phyloP scores from a whole-genome alignment of 2,329 filamentous ascomycete species.

The Alternaria incomplexa region DNA sequence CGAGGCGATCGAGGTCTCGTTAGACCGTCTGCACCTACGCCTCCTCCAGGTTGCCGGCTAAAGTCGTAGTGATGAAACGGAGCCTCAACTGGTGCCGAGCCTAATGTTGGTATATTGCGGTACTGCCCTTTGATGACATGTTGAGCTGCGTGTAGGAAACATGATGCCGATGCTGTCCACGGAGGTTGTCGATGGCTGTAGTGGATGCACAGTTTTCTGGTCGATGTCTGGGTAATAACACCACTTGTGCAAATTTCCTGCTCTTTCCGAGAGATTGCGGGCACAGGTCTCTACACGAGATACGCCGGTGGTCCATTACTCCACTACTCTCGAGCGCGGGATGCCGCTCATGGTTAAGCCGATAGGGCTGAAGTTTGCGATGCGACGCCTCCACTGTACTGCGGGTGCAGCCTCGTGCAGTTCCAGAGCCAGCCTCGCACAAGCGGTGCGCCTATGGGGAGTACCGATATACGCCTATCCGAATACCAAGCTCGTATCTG shows the following conservation, averaged over 20 bases:
- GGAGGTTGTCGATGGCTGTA: background rate
- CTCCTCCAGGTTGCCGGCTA: conserved; percentile 8
- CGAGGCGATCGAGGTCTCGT: background rate
- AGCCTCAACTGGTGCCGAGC: conserved; percentile 5
- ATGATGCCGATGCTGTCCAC: background rate
- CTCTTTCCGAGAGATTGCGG: background rate
- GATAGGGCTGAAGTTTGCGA: conserved; percentile 9
- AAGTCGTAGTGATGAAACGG: conserved; percentile 5
- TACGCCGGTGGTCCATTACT: conserved; percentile 2
- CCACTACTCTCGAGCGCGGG: background rate
- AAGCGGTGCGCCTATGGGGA: background rate
- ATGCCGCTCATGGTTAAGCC: background rate
- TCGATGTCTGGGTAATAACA: background rate
- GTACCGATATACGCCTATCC: background rate
- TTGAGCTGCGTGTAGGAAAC: background rate
- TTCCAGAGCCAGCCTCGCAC: conserved; percentile 1
- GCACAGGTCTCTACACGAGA: background rate
- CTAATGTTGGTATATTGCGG: conserved; percentile 7
- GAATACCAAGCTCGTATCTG: conserved; percentile 1
- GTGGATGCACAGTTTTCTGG: background rate
- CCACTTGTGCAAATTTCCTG: background rate
- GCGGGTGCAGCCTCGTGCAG: background rate
- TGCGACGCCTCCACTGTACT: background rate
- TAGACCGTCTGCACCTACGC: background rate
- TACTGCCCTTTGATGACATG: background rate